A percentile compares a stretch with the other conserved stretches of the same genome.
phyloP scores from a whole-genome alignment of 805 yeast species.

The Suhomyces kilbournensis region DNA sequence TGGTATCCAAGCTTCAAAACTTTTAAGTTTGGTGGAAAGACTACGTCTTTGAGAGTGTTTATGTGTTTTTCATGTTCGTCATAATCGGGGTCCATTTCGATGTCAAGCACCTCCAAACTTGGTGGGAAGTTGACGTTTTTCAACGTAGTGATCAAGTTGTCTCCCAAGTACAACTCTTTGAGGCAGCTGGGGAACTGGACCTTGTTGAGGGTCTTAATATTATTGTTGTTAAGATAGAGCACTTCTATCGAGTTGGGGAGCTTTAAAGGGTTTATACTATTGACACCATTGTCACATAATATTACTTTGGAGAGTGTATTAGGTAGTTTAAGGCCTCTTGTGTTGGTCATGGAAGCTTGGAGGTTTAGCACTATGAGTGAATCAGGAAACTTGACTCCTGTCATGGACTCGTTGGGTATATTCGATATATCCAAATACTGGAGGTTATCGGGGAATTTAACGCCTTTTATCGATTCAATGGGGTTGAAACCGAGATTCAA shows the following conservation, averaged over 20 bases:
- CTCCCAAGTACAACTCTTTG: conserved; percentile 37
- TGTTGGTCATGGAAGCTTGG: conserved; percentile 44
- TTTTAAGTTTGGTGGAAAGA: conserved; percentile 33
- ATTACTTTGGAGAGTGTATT: conserved; percentile 27
- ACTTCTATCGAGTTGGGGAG: conserved; percentile 39
- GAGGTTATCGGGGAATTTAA: conserved; percentile 37
- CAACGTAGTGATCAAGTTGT: conserved; percentile 42
- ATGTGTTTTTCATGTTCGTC: conserved; percentile 43
- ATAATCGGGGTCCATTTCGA: conserved; percentile 40
- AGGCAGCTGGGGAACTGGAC: conserved; percentile 37
- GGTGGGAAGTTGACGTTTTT: conserved; percentile 42
- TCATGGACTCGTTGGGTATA: conserved; percentile 46
- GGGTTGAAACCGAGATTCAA: conserved; percentile 38
- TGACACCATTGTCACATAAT: conserved; percentile 39
- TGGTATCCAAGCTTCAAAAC: conserved; percentile 39
- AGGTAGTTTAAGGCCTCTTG: conserved; percentile 42
- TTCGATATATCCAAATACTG: conserved; percentile 38
- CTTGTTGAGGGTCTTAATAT: conserved; percentile 43
- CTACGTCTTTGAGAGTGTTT: conserved; percentile 40
- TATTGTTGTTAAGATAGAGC: conserved; percentile 37
- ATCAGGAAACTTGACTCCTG: conserved; percentile 46
- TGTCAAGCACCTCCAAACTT: conserved; percentile 36
- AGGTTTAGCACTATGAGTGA: conserved; percentile 32
- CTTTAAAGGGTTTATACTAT: conserved; percentile 44
- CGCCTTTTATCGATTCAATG: conserved; percentile 41